These are phyloP conservation scores for Camelina hispida DNA, from an alignment of 345 rosid species.

Conservation along the genomic window DNA sequence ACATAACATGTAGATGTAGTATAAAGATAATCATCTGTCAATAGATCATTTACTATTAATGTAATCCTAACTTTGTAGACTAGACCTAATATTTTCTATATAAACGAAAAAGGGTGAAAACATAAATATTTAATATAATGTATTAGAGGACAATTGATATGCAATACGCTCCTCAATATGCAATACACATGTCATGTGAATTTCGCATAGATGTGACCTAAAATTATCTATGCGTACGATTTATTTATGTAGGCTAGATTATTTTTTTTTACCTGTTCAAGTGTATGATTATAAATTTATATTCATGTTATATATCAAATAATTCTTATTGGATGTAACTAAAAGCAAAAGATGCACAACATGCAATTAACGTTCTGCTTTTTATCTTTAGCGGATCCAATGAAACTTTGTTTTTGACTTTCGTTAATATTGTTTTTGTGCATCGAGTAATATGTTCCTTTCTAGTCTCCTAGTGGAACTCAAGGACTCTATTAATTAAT, in stretches of 20 bases:
- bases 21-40: neutral
- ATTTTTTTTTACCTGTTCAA: slow-evolving; percentile 4
- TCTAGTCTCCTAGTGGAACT: slow-evolving; percentile 33
- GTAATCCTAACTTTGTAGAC: neutral
- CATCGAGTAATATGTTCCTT: slow-evolving; percentile 31
- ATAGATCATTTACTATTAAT: neutral
- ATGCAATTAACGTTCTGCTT: slow-evolving; percentile 27
- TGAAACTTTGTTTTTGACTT: slow-evolving; percentile 37
- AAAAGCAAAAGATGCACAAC: slow-evolving; percentile 31
- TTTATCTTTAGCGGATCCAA: slow-evolving; percentile 39
- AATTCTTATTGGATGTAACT: neutral
- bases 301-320: slow-evolving; percentile 6
- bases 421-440: slow-evolving; percentile 26
- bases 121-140: neutral
- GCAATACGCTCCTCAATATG: slow-evolving; percentile 10
- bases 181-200: slow-evolving; percentile 14
- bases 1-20: neutral
- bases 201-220: neutral
- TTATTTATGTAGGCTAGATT: neutral
- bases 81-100: neutral
- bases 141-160: neutral
- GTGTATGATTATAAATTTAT: neutral
- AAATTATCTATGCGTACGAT: neutral
- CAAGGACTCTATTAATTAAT: slow-evolving; percentile 33
- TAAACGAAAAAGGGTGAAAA: neutral